These are phyloP conservation scores for Lignosus rhinocerotis DNA, from an alignment of 1,284 basidiomycete species.

Conservation along the genomic window DNA sequence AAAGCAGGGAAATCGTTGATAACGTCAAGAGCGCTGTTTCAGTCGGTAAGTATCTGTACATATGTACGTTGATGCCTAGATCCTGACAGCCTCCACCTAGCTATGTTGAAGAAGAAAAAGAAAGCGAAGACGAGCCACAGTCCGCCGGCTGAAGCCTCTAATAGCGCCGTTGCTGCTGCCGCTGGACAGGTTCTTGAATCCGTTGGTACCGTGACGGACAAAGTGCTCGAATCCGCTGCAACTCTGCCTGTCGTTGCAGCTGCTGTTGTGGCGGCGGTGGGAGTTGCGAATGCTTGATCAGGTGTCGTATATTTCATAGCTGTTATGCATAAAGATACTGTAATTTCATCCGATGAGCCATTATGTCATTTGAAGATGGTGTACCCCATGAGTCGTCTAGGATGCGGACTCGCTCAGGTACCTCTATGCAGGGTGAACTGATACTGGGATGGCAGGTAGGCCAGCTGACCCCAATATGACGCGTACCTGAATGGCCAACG, in stretches of 20 bases:
- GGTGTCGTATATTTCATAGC: conserved; percentile 5
- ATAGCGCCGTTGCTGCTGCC: conserved; percentile 19
- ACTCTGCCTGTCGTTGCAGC: conserved; percentile 10
- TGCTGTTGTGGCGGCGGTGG: conserved; percentile 17
- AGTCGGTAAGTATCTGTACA: conserved; percentile 52
- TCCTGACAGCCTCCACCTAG: conserved; percentile 32
- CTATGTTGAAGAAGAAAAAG: conserved; percentile 85
- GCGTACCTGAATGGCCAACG: too few relatives aligned
- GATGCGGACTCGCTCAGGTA: too few relatives aligned
- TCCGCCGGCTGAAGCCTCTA: conserved; percentile 27
- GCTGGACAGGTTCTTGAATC: conserved; percentile 17
- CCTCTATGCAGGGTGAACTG: too few relatives aligned
- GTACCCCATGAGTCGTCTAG: too few relatives aligned
- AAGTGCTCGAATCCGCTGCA: conserved; percentile 20
- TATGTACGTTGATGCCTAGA: background rate
- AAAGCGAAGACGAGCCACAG: conserved; percentile 62
- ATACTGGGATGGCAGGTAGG: too few relatives aligned
- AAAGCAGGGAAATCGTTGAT: conserved; percentile 91
- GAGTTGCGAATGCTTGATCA: conserved; percentile 20
- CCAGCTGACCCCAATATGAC: too few relatives aligned
- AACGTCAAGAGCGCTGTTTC: conserved; percentile 90
- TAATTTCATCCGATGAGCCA: background rate
- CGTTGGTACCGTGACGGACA: conserved; percentile 15
- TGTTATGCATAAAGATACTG: background rate
- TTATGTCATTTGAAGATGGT: background rate